Base-by-base conservation (phyloP, 352 stramenopile genomes). In the Globisporangium rhizosaccharum region DNA sequence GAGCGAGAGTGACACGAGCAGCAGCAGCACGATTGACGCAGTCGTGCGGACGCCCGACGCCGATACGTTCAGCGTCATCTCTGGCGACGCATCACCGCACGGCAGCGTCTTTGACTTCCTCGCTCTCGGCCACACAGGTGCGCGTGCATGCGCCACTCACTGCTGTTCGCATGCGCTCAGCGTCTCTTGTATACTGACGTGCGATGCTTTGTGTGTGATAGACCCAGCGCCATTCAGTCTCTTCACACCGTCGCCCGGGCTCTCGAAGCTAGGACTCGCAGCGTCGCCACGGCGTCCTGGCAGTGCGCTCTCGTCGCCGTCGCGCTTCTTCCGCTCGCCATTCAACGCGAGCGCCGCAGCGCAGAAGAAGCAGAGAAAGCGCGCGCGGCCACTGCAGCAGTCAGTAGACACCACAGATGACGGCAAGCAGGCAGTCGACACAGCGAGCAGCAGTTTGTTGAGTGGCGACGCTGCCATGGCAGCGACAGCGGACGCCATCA, bases 321-420 rank as follows among this genome's bases (percentile, higher is more conserved):
- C 85, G 14, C 70, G 61, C 20, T 94, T 91, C 65, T 89, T 94
- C 55, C 81, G 82, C 18, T 92, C 82, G 23, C 82, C 85, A 11
- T 66, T 80, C 42, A 68, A 56, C 41, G 56, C 63, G 6, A 69
- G 60, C 9, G 20, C 17, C 0, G 68, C 55, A 6, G 55, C 66
- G 8, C 62, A 65, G 28, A 60, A 58, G 18, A 61, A 47, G 51
- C 53, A 25, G 6, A 15, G 12, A 10, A 17, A 59, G 25, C 8
- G n/a, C 6, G 45, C 15, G 33, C 33, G 33, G 6, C 33, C 33
- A 1, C 33, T 39, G 33, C 30, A 36, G 30, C 30, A 36, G 30
- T 39, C 33, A 12, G 33, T 39, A 10, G 33, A 39, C 8, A 6
- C 2, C 9, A 9, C 6, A 39, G 33, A 39, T 39, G 6, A 39